Percentiles rank a stretch among this genome's conserved stretches.
Conservation (phyloP, 257 asterid species). For the Marsdenia floribunda region DNA sequence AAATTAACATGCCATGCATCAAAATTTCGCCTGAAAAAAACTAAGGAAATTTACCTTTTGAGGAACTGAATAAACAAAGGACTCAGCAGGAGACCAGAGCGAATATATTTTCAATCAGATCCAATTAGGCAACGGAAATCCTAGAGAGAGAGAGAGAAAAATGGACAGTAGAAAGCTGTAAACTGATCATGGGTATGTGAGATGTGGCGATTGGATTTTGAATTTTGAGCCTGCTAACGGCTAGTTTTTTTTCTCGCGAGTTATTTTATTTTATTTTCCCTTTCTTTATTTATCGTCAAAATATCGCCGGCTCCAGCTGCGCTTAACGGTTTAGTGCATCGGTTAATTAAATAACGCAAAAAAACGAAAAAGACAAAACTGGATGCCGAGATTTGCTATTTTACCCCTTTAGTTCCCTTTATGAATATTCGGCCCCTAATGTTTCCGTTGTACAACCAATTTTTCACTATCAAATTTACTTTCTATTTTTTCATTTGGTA, state of each 20-base stretch:
- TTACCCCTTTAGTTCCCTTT: neutral
- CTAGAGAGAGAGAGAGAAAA: conserved; percentile 20
- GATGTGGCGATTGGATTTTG: conserved; percentile 25
- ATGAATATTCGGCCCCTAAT: neutral
- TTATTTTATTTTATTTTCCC: neutral
- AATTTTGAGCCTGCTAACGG: conserved; percentile 46
- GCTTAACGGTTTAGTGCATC: conserved; percentile 5
- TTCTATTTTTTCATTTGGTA: no score
- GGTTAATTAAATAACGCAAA: neutral
- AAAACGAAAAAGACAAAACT: neutral
- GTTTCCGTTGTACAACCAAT: no score
- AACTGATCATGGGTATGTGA: conserved; percentile 11
- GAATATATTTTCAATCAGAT: conserved; percentile 11
- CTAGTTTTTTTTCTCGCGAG: conserved; percentile 40
- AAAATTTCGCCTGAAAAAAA: conserved; percentile 1
- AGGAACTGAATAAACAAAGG: neutral
- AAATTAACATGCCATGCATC: neutral
- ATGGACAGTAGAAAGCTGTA: conserved; percentile 14
- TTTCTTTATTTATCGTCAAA: conserved; percentile 19
- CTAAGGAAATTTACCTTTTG: neutral
- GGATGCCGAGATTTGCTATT: neutral
- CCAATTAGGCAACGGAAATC: conserved; percentile 19
- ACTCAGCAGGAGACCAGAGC: conserved; percentile 18
- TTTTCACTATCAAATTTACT: no score
- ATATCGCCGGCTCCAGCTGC: conserved; percentile 18